Conservation (phyloP, 2,329 filamentous ascomycete species). For the Penicillium palitans region DNA sequence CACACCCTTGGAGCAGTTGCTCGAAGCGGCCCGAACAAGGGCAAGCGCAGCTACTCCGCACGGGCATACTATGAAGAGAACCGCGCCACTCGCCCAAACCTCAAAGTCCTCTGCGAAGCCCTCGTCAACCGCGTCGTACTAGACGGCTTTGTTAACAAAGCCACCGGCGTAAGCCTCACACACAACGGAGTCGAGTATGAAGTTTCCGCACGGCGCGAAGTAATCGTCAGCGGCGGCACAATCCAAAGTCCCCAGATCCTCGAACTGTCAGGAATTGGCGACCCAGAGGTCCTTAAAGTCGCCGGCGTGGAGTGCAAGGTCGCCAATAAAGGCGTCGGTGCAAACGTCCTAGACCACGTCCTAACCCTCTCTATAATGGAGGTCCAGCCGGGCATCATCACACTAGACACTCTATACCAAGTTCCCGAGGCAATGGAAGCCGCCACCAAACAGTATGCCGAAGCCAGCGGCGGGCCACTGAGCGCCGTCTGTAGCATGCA, state of each 20-base stretch:
- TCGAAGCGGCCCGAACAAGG: conserved; percentile 28
- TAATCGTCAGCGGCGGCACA: conserved; percentile 61
- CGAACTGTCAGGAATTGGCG: conserved; percentile 63
- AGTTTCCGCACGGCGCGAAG: conserved; percentile 47
- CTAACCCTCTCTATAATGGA: conserved; percentile 17
- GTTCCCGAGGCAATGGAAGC: conserved; percentile 14
- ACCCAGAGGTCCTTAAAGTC: conserved; percentile 41
- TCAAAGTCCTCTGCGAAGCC: conserved; percentile 50
- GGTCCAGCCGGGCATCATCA: conserved; percentile 10
- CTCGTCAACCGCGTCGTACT: conserved; percentile 39
- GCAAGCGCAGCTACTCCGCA: conserved; percentile 44
- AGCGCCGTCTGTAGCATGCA: conserved; percentile 14
- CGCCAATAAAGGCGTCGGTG: conserved; percentile 47
- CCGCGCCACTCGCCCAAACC: conserved; percentile 41
- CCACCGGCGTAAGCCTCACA: conserved; percentile 46
- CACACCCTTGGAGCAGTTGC: conserved; percentile 33
- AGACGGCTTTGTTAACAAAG: conserved; percentile 14
- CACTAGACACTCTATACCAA: conserved; percentile 13
- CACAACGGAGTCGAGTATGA: conserved; percentile 39
- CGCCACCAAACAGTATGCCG: conserved; percentile 15
- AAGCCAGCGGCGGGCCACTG: conserved; percentile 6
- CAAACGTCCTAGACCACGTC: conserved; percentile 51
- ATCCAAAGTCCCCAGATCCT: conserved; percentile 58
- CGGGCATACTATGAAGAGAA: conserved; percentile 42
- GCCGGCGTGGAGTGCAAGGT: conserved; percentile 47